phyloP scores from a whole-genome alignment of 1,284 basidiomycete species.

The Cystobasidiaceae sp. region DNA sequence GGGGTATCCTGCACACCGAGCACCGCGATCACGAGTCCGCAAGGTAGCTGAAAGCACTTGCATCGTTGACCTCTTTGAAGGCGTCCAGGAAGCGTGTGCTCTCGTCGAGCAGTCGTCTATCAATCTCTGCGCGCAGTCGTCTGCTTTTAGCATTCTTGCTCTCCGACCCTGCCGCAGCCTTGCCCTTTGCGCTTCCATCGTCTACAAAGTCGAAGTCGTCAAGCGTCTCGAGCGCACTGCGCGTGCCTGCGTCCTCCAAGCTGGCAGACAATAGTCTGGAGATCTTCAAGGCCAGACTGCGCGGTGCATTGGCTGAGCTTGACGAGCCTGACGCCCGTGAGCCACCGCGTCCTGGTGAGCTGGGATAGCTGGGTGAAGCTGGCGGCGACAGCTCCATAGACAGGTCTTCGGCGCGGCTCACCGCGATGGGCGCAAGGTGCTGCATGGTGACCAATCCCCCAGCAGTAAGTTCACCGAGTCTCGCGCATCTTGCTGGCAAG shows the following conservation, averaged over 20 bases:
- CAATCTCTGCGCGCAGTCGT: conserved; percentile 75
- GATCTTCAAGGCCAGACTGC: conserved; percentile 29
- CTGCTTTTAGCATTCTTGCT: conserved; percentile 51
- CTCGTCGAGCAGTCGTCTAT: conserved; percentile 69
- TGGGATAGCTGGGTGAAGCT: background rate
- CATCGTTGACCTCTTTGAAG: conserved; percentile 79
- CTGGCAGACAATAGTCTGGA: conserved; percentile 59
- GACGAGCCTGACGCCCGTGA: background rate
- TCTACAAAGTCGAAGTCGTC: conserved; percentile 60
- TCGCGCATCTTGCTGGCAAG: no score
- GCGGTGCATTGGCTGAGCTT: conserved; percentile 6
- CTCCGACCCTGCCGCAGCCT: conserved; percentile 22
- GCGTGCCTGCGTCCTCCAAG: conserved; percentile 72
- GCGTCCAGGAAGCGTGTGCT: conserved; percentile 74
- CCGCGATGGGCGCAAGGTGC: background rate
- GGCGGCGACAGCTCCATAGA: background rate
- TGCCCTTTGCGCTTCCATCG: background rate
- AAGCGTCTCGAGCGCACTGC: conserved; percentile 74
- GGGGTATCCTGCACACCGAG: background rate
- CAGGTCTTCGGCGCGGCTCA: background rate
- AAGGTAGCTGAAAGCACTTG: conserved; percentile 51
- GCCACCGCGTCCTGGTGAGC: background rate
- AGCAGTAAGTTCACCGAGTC: no score
- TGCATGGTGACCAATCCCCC: no score
- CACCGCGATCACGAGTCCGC: no score